Evolutionary conservation across 306 rosid genomes (phyloP).

Genomic region (Vigna reflexopilosa): DNA sequence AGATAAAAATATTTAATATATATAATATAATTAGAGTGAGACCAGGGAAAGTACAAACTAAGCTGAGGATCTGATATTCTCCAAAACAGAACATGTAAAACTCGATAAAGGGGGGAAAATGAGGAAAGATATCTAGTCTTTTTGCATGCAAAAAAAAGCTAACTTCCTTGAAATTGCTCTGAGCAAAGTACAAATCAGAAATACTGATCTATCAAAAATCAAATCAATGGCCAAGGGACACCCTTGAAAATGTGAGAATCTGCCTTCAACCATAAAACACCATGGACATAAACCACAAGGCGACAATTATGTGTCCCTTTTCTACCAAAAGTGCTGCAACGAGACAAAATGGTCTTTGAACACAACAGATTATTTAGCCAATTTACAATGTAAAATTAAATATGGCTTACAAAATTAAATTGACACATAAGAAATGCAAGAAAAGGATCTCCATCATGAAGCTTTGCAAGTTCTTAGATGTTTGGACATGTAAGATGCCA

Average conservation of each 20-base stretch:
- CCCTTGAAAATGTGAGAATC: constrained; percentile 15
- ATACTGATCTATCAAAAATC: background rate
- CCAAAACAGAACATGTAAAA: constrained; percentile 19
- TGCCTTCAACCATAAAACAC: background rate
- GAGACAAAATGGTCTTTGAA: background rate
- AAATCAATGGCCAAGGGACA: constrained; percentile 7
- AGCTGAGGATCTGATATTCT: constrained; percentile 17
- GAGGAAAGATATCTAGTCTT: background rate
- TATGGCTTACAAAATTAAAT: background rate
- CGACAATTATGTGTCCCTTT: background rate
- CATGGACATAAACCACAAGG: background rate
- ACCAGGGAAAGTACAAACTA: background rate
- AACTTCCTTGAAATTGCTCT: background rate
- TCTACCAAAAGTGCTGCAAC: too few species aligned
- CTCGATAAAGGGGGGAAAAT: background rate
- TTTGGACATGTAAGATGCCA: background rate
- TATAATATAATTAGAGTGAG: background rate
- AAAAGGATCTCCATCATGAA: constrained; percentile 24
- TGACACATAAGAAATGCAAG: background rate
- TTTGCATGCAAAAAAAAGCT: background rate
- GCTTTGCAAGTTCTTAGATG: background rate
- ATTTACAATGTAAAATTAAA: constrained; percentile 1
- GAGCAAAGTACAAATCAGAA: background rate
- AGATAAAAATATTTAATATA: background rate
- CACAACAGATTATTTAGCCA: background rate